A percentile compares a stretch with the other conserved stretches of the same genome.
phyloP scores from a whole-genome alignment of 768 basidiomycete species.

The Psilocybe subaeruginosa region DNA sequence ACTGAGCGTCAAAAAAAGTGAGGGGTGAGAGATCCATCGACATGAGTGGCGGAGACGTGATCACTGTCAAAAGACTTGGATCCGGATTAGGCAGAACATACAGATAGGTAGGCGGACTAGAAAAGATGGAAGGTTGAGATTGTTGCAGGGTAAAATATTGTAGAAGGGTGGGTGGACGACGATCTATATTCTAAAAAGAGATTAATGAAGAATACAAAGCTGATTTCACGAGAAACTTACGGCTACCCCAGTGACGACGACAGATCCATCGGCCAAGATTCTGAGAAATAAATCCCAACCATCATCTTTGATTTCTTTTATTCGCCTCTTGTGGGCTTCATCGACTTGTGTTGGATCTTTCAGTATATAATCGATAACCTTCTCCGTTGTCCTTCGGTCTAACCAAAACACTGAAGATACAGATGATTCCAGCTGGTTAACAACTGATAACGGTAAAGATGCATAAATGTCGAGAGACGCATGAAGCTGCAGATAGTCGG shows the following conservation, averaged over 20 bases:
- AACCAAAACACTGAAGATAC: constrained; percentile 68
- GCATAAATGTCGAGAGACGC: constrained; percentile 73
- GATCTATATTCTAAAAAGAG: constrained; percentile 75
- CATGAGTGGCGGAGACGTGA: constrained; percentile 69
- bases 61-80: constrained; percentile 50
- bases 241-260: constrained; percentile 71
- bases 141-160: constrained; percentile 77
- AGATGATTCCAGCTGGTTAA: constrained; percentile 31
- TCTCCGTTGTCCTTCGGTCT: constrained; percentile 61
- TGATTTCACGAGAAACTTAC: constrained; percentile 43
- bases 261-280: constrained; percentile 71
- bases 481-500: constrained; percentile 83
- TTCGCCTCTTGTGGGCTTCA: constrained; percentile 46
- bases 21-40: constrained; percentile 61
- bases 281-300: constrained; percentile 83
- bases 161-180: constrained; percentile 83
- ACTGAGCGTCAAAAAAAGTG: constrained; percentile 64
- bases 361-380: constrained; percentile 47
- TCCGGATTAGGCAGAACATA: constrained; percentile 54
- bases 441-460: constrained; percentile 48
- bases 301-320: constrained; percentile 69
- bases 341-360: constrained; percentile 39
- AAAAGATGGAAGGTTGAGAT: constrained; percentile 51
- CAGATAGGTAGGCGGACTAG: constrained; percentile 51
- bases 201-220: constrained; percentile 2